Percentiles rank a stretch among this genome's conserved stretches.
phyloP scores from a whole-genome alignment of 2,329 filamentous ascomycete genomes.

The Fusarium proliferatum region DNA sequence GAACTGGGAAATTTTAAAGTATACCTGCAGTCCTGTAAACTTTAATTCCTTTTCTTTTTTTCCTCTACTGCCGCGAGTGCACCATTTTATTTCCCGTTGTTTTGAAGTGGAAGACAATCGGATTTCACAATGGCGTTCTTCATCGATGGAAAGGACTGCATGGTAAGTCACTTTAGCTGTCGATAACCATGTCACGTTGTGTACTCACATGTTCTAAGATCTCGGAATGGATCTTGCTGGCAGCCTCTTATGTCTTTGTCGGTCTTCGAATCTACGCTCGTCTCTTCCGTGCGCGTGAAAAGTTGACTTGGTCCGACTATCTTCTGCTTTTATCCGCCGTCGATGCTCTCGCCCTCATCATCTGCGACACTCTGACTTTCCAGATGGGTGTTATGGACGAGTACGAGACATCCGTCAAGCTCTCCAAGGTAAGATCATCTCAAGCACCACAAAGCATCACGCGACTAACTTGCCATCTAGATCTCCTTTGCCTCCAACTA shows the following conservation, averaged over 20 bases:
- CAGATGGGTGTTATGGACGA: constrained; percentile 47
- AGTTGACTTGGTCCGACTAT: constrained; percentile 46
- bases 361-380: constrained; percentile 50
- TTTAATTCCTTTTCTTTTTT: background rate
- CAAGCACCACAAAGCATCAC: rapidly evolving
- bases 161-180: constrained; percentile 7
- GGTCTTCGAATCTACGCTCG: constrained; percentile 49
- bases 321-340: constrained; percentile 46
- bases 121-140: constrained; percentile 31
- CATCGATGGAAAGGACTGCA: constrained; percentile 40
- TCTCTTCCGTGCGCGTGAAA: constrained; percentile 46
- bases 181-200: rapidly evolving
- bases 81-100: background rate
- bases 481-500: constrained; percentile 52
- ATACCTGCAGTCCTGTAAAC: background rate
- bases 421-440: constrained; percentile 44
- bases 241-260: constrained; percentile 44
- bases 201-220: constrained; percentile 35
- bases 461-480: constrained; percentile 15
- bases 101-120: background rate
- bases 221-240: constrained; percentile 50
- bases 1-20: constrained; percentile 8
- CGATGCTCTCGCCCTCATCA: constrained; percentile 48
- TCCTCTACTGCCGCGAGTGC: background rate
- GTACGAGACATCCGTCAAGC: constrained; percentile 44